These are phyloP conservation scores for Agaricus sinodeliciosus DNA, from an alignment of 768 basidiomycete genomes.

Conservation along the genomic window DNA sequence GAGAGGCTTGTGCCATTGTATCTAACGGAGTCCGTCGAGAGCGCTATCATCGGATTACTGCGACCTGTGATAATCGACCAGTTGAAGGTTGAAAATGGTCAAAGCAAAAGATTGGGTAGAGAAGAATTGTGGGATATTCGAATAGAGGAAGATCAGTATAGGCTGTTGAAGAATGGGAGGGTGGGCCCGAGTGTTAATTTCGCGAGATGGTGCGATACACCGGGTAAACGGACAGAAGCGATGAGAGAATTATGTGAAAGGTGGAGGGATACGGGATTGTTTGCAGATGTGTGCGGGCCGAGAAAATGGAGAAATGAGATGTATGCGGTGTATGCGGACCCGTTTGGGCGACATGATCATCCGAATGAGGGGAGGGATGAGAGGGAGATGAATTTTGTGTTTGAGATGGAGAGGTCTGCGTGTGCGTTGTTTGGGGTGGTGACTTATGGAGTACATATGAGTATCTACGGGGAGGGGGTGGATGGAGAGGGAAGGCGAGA, in stretches of 20 bases:
- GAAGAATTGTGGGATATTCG: constrained; percentile 36
- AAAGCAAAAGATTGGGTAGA: constrained; percentile 18
- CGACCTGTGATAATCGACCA: constrained; percentile 49
- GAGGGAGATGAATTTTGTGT: constrained; percentile 55
- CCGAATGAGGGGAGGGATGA: constrained; percentile 27
- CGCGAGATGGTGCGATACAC: constrained; percentile 42
- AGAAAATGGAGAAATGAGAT: constrained; percentile 82
- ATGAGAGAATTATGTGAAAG: constrained; percentile 65
- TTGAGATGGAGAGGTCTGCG: constrained; percentile 86
- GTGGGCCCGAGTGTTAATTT: constrained; percentile 42
- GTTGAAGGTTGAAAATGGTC: constrained; percentile 44
- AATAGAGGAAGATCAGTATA: constrained; percentile 21
- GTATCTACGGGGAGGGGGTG: constrained; percentile 47
- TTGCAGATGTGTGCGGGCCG: constrained; percentile 60
- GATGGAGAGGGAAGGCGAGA: constrained; percentile 27
- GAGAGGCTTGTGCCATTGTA: constrained; percentile 12
- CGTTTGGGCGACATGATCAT: constrained; percentile 54
- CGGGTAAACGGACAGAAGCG: constrained; percentile 49
- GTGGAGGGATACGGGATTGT: constrained; percentile 65
- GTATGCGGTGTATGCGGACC: constrained; percentile 71
- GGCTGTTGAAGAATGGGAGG: constrained; percentile 18
- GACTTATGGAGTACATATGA: constrained; percentile 93
- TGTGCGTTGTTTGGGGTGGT: constrained; percentile 85
- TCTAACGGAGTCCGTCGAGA: constrained; percentile 22
- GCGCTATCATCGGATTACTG: constrained; percentile 57